These are phyloP conservation scores for Sporothrix pseudoabietina DNA, from an alignment of 2,329 filamentous ascomycete genomes.

Conservation along the genomic window DNA sequence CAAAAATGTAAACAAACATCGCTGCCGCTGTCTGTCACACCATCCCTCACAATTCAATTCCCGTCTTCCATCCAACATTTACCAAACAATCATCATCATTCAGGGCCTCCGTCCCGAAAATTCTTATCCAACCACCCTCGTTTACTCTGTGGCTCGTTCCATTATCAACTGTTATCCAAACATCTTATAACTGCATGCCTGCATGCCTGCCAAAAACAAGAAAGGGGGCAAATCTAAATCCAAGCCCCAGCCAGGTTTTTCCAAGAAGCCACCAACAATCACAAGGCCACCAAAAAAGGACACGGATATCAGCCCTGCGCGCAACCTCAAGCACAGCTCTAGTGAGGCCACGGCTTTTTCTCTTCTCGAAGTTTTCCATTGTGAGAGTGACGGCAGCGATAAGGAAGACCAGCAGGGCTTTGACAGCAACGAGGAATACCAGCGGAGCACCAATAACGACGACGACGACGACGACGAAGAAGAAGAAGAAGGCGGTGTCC, in stretches of 20 bases:
- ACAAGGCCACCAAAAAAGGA: not conserved
- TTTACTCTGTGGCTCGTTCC: not conserved
- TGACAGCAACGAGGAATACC: not conserved
- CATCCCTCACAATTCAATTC: not conserved
- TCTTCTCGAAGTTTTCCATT: not conserved
- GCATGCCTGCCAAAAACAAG: not conserved
- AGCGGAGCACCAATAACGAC: not conserved
- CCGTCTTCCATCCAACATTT: not conserved
- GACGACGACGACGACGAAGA: not conserved
- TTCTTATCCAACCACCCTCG: not conserved
- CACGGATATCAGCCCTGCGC: not conserved
- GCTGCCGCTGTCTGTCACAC: not conserved
- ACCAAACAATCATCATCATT: not conserved
- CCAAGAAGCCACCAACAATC: not conserved
- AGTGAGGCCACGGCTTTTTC: not conserved
- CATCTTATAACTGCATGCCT: not conserved
- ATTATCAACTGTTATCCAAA: not conserved
- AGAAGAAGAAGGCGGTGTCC: not conserved
- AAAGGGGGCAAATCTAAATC: not conserved
- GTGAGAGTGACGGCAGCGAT: not conserved
- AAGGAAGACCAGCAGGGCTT: not conserved
- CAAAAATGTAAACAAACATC: conserved; percentile 2
- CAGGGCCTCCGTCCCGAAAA: not conserved
- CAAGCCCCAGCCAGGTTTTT: not conserved
- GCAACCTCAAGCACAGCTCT: not conserved